Conservation (phyloP, 2,329 filamentous ascomycete genomes). For the Claviceps paspali region DNA sequence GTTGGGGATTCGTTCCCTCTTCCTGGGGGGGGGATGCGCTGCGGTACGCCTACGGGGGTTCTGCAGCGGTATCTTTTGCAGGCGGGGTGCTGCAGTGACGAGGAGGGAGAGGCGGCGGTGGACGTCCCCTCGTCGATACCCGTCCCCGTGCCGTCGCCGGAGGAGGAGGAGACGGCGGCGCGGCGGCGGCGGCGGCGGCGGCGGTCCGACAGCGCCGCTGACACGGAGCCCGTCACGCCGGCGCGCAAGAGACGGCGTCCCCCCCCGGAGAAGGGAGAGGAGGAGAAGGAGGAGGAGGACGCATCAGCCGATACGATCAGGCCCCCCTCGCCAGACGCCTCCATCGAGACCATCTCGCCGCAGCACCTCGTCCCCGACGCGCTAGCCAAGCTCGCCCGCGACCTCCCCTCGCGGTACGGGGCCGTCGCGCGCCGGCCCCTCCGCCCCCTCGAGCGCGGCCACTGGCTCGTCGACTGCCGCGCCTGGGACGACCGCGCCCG, state of each 20-base stretch:
- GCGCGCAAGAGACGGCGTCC: too few relatives aligned
- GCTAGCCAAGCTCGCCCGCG: slow-evolving; percentile 34
- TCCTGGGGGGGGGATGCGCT: slow-evolving; percentile 14
- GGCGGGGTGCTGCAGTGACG: too few relatives aligned
- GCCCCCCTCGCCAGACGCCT: slow-evolving; percentile 37
- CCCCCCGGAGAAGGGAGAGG: too few relatives aligned
- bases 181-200: neutral
- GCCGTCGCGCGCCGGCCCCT: slow-evolving; percentile 22
- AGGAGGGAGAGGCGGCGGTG: slow-evolving; percentile 16
- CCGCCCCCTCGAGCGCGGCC: slow-evolving; percentile 54
- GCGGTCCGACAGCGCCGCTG: neutral
- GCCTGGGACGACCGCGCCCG: slow-evolving; percentile 35
- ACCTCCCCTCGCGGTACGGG: slow-evolving; percentile 36
- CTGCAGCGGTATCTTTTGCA: slow-evolving; percentile 36
- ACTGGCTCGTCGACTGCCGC: slow-evolving; percentile 53
- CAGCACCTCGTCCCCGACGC: slow-evolving; percentile 40
- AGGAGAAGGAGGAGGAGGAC: too few relatives aligned
- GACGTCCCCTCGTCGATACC: slow-evolving; percentile 15
- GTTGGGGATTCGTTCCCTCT: slow-evolving; percentile 39
- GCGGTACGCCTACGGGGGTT: slow-evolving; percentile 31
- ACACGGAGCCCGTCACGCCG: neutral
- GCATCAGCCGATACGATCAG: too few relatives aligned
- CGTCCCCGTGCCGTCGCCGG: neutral
- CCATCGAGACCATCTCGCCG: slow-evolving; percentile 27
- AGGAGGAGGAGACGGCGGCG: neutral